Percentiles rank a stretch among this genome's conserved stretches.
phyloP scores from a whole-genome alignment of 257 asterid species.

The Avicennia marina region DNA sequence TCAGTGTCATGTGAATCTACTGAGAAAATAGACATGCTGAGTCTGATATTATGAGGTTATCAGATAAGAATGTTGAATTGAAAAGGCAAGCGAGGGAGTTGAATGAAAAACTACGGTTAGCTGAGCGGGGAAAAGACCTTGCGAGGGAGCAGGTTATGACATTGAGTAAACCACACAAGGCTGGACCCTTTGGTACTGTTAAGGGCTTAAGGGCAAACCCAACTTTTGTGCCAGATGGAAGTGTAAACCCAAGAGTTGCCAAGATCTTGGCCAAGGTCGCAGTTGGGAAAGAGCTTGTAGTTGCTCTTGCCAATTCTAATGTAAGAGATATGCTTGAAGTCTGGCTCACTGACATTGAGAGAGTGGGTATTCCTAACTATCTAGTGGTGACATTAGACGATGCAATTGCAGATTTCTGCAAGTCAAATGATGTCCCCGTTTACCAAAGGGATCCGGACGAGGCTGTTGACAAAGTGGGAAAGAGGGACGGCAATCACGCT shows the following conservation, averaged over 20 bases:
- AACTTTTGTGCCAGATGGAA: constrained; percentile 54
- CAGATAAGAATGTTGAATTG: constrained; percentile 48
- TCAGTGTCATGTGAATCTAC: constrained; percentile 46
- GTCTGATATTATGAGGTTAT: constrained; percentile 39
- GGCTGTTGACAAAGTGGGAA: constrained; percentile 52
- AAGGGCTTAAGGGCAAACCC: constrained; percentile 72
- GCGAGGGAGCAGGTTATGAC: constrained; percentile 38
- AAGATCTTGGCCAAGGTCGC: constrained; percentile 58
- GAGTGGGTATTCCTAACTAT: constrained; percentile 56
- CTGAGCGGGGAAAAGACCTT: constrained; percentile 41
- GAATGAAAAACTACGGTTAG: constrained; percentile 49
- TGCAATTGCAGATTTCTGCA: constrained; percentile 48
- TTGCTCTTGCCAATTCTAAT: constrained; percentile 76
- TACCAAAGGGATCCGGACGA: constrained; percentile 67
- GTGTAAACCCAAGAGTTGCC: constrained; percentile 67
- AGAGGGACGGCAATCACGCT: constrained; percentile 57
- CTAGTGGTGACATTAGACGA: constrained; percentile 78
- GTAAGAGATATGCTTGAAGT: constrained; percentile 59
- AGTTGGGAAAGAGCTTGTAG: constrained; percentile 61
- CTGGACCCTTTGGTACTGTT: constrained; percentile 74
- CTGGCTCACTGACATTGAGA: constrained; percentile 60
- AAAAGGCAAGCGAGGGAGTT: constrained; percentile 58
- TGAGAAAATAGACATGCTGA: constrained; percentile 38
- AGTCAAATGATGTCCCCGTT: constrained; percentile 51
- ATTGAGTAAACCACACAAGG: constrained; percentile 50